phyloP scores from a whole-genome alignment of 106 monocot species.

The Posidonia australis region DNA sequence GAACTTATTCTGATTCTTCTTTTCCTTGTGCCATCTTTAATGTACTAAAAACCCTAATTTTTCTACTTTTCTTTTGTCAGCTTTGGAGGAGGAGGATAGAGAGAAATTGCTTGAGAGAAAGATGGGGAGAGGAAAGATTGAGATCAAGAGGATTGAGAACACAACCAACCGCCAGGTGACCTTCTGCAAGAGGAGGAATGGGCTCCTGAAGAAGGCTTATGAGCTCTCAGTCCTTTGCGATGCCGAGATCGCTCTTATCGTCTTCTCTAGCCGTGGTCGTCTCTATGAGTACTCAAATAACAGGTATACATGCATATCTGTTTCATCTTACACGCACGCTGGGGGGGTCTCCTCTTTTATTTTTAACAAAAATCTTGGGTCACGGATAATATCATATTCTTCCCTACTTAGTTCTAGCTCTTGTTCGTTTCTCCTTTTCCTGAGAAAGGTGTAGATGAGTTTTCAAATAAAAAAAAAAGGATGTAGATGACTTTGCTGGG shows the following conservation, averaged over 20 bases:
- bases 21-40: background rate
- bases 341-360: too few relatives aligned
- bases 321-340: too few relatives aligned
- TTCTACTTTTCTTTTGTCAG: background rate
- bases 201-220: slow-evolving; percentile 68
- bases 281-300: slow-evolving; percentile 46
- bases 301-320: too few relatives aligned
- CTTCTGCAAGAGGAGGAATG: slow-evolving; percentile 62
- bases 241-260: slow-evolving; percentile 58
- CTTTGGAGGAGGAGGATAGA: background rate
- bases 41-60: background rate
- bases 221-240: slow-evolving; percentile 68
- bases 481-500: background rate
- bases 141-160: slow-evolving; percentile 22
- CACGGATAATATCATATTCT: background rate
- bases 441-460: too few relatives aligned
- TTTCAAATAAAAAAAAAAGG: too few relatives aligned
- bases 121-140: slow-evolving; percentile 21
- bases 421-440: too few relatives aligned
- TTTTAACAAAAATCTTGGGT: too few relatives aligned
- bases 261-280: slow-evolving; percentile 72
- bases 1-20: background rate
- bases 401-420: background rate
- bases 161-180: slow-evolving; percentile 47
- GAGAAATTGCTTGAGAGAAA: background rate